Evolutionary conservation across 306 rosid species (phyloP), one percentile per base, ranked within the genome.

Genomic region (Sechiopsis laciniata): DNA sequence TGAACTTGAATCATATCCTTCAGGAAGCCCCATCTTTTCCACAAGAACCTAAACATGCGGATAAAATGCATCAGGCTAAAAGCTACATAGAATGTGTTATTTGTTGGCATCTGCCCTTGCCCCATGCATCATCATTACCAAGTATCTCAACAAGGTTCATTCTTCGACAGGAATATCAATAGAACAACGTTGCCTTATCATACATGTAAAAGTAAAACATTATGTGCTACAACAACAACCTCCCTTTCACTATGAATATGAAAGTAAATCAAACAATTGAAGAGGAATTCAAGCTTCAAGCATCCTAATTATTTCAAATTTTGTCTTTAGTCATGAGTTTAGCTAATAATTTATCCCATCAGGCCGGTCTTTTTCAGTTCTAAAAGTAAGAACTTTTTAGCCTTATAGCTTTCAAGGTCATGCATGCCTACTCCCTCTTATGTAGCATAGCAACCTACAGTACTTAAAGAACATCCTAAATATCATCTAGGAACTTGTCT

Each of bases 21-120:
- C 86, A 56, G 96, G 91, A 68, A 81, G 85, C 56, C 98, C 96
- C 96, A 90, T 92, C 87, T 92, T 92, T 78, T 90, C 98, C 62
- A 88, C 98, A 68, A 92, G 78, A 78, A 92, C 91, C 96, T 92
- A 80, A 66, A 75, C 59, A 55, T 60, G 51, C 57, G 52, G 42
- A 75, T 26, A 48, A 29, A 62, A 29, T 10, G 50, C 20, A 75
- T 75, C 22, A 75, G 40, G 46, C 46, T 15, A 46, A 37, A 63
- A 75, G 15, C 16, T 32, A 63, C 48, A 12, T 22, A 81, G 24
- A 78, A 69, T 50, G 42, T 62, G 48, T n/a, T 19, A 45, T 3
- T 68, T 46, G 56, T 12, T 68, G 56, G 40, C 73, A 68, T 68
- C 19, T 0, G 20, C 56, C 20, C 73, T 7, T 11, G 11, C 12